Conservation (phyloP, 2,329 filamentous ascomycete species). For the Conoideocrella luteorostrata region DNA sequence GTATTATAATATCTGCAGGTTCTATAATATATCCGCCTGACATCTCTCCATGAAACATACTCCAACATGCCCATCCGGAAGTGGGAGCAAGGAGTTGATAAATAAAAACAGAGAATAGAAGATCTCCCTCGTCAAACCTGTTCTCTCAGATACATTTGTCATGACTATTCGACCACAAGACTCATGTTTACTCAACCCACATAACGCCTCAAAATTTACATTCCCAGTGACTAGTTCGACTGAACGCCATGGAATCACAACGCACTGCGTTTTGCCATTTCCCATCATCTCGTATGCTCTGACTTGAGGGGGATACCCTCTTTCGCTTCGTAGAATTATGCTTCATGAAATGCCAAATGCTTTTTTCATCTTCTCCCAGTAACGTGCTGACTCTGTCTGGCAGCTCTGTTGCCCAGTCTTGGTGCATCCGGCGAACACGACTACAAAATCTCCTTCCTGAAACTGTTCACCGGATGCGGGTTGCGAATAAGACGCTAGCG, state of each 20-base stretch:
- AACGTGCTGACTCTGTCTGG: conserved; percentile 59
- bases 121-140: background rate
- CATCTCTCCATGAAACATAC: background rate
- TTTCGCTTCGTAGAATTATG: background rate
- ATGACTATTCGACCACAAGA: background rate
- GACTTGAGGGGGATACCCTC: background rate
- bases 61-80: background rate
- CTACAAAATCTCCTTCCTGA: conserved; percentile 76
- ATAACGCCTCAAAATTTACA: conserved; percentile 8
- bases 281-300: conserved; percentile 1
- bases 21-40: too few species aligned
- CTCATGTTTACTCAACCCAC: conserved; percentile 11
- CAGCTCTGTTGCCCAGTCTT: conserved; percentile 54
- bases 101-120: background rate
- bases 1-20: too few species aligned
- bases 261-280: conserved; percentile 3
- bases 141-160: background rate
- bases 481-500: conserved; percentile 71
- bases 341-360: conserved; percentile 24
- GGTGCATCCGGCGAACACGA: conserved; percentile 71
- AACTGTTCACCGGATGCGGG: conserved; percentile 56
- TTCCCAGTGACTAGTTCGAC: conserved; percentile 8
- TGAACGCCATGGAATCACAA: conserved; percentile 12
- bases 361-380: conserved; percentile 39
- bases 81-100: background rate